phyloP scores from a whole-genome alignment of 2,329 filamentous ascomycete species.

The Xylaria sp. region DNA sequence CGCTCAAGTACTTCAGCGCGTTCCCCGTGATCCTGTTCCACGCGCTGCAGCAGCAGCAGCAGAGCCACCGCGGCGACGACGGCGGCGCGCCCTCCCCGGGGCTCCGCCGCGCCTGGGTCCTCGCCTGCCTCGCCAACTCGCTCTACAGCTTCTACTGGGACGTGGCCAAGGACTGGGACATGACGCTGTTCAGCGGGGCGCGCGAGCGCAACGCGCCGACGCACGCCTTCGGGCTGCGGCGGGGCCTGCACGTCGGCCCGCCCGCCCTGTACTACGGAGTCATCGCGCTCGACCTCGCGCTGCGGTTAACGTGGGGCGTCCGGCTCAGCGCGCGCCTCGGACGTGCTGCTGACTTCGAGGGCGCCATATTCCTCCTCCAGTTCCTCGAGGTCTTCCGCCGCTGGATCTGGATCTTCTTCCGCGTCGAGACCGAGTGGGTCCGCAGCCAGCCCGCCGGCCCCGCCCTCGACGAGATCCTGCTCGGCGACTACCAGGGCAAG shows the following conservation, averaged over 20 bases:
- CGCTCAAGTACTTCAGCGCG: slow-evolving; percentile 89
- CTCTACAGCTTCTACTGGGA: slow-evolving; percentile 99
- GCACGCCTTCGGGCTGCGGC: slow-evolving; percentile 77
- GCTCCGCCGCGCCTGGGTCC: slow-evolving; percentile 66
- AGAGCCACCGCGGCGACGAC: slow-evolving; percentile 59
- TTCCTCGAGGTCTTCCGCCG: slow-evolving; percentile 82
- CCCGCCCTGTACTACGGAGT: slow-evolving; percentile 80
- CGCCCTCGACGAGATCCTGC: slow-evolving; percentile 73
- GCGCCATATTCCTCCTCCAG: slow-evolving; percentile 85
- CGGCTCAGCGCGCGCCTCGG: slow-evolving; percentile 83
- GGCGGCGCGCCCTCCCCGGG: slow-evolving; percentile 42
- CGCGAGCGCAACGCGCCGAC: slow-evolving; percentile 57
- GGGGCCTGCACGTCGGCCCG: slow-evolving; percentile 71
- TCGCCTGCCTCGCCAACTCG: slow-evolving; percentile 79
- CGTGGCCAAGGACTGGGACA: slow-evolving; percentile 93
- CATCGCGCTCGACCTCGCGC: slow-evolving; percentile 74
- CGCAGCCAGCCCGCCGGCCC: slow-evolving; percentile 55
- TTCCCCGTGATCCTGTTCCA: slow-evolving; percentile 88
- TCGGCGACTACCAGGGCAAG: slow-evolving; percentile 68
- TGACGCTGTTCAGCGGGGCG: slow-evolving; percentile 72
- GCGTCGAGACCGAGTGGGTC: slow-evolving; percentile 92
- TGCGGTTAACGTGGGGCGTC: slow-evolving; percentile 89
- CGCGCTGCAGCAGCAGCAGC: slow-evolving; percentile 71
- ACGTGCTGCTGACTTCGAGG: slow-evolving; percentile 84
- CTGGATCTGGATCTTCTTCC: slow-evolving; percentile 97